phyloP scores from a whole-genome alignment of 1,284 basidiomycete genomes.

The Laetiporus sulphureus region DNA sequence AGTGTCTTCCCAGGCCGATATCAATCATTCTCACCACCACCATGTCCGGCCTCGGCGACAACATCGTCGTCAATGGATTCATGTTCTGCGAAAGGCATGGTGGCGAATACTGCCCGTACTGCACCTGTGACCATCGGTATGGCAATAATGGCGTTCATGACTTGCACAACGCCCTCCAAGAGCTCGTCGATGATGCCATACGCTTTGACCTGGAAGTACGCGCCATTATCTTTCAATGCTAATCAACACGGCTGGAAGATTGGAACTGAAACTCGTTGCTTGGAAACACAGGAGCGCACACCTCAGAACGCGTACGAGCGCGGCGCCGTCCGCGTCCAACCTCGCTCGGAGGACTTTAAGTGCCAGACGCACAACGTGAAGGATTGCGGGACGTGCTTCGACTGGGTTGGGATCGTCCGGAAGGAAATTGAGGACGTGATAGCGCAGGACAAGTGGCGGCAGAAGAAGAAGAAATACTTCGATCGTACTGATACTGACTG shows the following conservation, averaged over 20 bases:
- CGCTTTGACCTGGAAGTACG: constrained; percentile 6
- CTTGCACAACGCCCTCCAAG: constrained; percentile 1
- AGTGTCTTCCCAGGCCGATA: too few species aligned
- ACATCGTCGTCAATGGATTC: constrained; percentile 6
- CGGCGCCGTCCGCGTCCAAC: constrained; percentile 2
- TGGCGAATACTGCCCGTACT: constrained; percentile 2
- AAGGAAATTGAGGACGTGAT: constrained; percentile 2
- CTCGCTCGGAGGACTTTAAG: constrained; percentile 5
- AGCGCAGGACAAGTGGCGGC: too few species aligned
- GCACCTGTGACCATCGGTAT: constrained; percentile 7
- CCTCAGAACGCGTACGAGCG: constrained; percentile 3
- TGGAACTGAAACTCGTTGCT: not conserved
- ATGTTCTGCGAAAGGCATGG: constrained; percentile 9
- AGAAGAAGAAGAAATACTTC: not conserved
- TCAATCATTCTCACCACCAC: too few species aligned
- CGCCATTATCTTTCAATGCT: too few species aligned
- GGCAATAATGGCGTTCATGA: constrained; percentile 3
- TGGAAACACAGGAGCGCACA: constrained; percentile 3
- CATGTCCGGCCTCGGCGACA: not conserved
- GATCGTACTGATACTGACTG: not conserved
- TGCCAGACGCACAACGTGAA: constrained; percentile 4
- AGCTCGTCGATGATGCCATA: not conserved
- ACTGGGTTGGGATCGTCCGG: constrained; percentile 6
- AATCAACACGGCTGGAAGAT: too few species aligned
- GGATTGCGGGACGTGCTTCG: constrained; percentile 6